Conservation (phyloP, 352 stramenopile genomes). For the Phytophthora sansomeana region DNA sequence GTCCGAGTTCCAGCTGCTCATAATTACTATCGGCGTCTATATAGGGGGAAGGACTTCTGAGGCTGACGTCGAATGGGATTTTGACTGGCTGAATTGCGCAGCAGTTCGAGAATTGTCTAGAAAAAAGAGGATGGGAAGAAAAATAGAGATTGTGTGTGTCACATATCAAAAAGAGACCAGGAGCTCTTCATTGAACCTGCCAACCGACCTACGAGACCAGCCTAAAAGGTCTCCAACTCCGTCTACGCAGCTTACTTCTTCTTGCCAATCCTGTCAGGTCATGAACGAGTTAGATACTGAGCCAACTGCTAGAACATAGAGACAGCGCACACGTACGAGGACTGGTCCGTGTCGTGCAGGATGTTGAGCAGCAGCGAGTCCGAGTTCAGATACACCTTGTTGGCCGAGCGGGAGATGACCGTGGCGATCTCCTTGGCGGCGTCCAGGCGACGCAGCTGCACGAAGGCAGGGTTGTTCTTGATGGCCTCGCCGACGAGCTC, state of each 20-base stretch:
- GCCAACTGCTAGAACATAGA: neutral
- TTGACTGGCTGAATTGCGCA: conserved; percentile 6
- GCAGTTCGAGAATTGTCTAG: neutral
- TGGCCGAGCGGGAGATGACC: conserved; percentile 94
- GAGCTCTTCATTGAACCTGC: conserved; percentile 23
- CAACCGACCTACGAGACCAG: conserved; percentile 18
- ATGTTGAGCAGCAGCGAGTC: conserved; percentile 98
- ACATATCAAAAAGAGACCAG: neutral
- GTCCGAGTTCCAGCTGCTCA: conserved; percentile 75
- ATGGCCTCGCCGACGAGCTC: conserved; percentile 98
- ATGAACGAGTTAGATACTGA: conserved; percentile 7
- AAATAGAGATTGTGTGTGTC: neutral
- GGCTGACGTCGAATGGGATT: conserved; percentile 11
- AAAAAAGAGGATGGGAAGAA: neutral
- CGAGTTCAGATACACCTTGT: conserved; percentile 98
- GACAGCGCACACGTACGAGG: conserved; percentile 46
- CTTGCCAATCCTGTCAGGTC: conserved; percentile 36
- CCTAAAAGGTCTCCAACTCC: neutral
- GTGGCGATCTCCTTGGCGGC: conserved; percentile 98
- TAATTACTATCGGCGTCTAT: conserved; percentile 11
- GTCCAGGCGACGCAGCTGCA: conserved; percentile 99
- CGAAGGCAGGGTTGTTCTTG: conserved; percentile 99
- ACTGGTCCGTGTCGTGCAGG: conserved; percentile 71
- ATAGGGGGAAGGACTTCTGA: conserved; percentile 12
- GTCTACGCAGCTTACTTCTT: conserved; percentile 49